Percentiles rank a stretch among this genome's conserved stretches.
phyloP scores from a whole-genome alignment of 1,139 yeast genomes.

The Magnusiomyces suaveolens region DNA sequence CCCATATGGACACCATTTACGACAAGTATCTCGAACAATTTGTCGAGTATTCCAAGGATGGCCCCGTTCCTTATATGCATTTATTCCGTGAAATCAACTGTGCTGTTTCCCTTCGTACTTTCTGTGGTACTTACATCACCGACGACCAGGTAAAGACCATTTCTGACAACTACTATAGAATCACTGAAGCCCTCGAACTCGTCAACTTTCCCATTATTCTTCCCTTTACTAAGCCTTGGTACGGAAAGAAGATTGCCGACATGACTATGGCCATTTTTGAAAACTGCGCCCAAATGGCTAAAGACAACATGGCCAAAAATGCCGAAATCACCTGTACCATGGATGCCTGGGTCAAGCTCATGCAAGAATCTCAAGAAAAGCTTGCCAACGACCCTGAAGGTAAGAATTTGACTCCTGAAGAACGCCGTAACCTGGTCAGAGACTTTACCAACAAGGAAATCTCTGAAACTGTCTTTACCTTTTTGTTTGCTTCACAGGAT shows the following conservation, averaged over 20 bases:
- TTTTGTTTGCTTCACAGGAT: conserved; percentile 94
- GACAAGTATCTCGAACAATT: conserved; percentile 67
- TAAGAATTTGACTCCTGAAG: conserved; percentile 35
- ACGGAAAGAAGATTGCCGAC: conserved; percentile 88
- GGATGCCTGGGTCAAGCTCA: conserved; percentile 88
- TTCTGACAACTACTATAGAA: conserved; percentile 83
- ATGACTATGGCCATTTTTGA: conserved; percentile 88
- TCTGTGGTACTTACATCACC: conserved; percentile 90
- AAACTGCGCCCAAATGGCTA: conserved; percentile 77
- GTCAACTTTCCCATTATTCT: conserved; percentile 94
- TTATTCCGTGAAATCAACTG: conserved; percentile 93
- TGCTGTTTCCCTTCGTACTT: conserved; percentile 83
- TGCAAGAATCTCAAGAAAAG: conserved; percentile 63
- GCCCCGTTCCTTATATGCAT: conserved; percentile 71
- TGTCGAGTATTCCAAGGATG: conserved; percentile 43
- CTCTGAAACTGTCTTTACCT: conserved; percentile 91
- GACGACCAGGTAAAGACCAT: conserved; percentile 78
- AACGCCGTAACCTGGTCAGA: conserved; percentile 54
- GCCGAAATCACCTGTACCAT: conserved; percentile 78
- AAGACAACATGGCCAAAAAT: conserved; percentile 65
- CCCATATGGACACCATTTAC: conserved; percentile 74
- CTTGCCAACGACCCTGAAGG: conserved; percentile 34
- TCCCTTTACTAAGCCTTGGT: conserved; percentile 96
- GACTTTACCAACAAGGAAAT: conserved; percentile 85
- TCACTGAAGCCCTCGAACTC: conserved; percentile 91